Conservation (phyloP, 257 asterid species). For the Solanum bulbocastanum region DNA sequence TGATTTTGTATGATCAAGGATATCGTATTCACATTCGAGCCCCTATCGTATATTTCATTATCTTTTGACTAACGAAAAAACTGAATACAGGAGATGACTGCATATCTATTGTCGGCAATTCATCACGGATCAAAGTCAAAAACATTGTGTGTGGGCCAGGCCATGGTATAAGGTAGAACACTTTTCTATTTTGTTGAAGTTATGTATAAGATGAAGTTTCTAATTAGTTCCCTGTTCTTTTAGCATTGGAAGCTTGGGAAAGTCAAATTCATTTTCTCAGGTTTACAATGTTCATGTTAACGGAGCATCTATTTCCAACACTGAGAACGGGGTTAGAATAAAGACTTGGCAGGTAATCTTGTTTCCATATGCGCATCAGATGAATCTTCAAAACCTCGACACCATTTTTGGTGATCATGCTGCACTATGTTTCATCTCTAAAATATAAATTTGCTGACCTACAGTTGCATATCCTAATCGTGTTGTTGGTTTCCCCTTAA, state of each 20-base stretch:
- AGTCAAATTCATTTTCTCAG: conserved; percentile 29
- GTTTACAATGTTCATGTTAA: conserved; percentile 52
- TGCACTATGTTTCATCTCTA: neutral
- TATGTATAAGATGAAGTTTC: neutral
- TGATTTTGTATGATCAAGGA: neutral
- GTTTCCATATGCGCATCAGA: neutral
- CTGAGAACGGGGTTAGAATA: conserved; percentile 74
- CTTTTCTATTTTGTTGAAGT: neutral
- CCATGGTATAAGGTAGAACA: conserved; percentile 77
- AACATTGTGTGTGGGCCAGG: conserved; percentile 55
- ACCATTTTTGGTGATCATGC: neutral
- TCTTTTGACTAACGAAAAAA: neutral
- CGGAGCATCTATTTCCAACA: conserved; percentile 39
- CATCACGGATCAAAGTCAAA: conserved; percentile 43
- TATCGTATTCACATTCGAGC: neutral
- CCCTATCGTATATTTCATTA: neutral
- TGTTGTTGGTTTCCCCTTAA: neutral
- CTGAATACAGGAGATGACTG: conserved; percentile 76
- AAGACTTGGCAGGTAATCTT: conserved; percentile 83
- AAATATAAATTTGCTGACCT: neutral
- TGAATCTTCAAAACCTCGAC: neutral
- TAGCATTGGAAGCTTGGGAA: conserved; percentile 92
- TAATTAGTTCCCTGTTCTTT: neutral
- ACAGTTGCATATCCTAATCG: neutral
- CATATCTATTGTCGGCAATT: conserved; percentile 80